Evolutionary conservation across 192 early-diverging fungal species (phyloP), one percentile per base, ranked within the genome.

Genomic region (Phycomyces blakesleeanus): DNA sequence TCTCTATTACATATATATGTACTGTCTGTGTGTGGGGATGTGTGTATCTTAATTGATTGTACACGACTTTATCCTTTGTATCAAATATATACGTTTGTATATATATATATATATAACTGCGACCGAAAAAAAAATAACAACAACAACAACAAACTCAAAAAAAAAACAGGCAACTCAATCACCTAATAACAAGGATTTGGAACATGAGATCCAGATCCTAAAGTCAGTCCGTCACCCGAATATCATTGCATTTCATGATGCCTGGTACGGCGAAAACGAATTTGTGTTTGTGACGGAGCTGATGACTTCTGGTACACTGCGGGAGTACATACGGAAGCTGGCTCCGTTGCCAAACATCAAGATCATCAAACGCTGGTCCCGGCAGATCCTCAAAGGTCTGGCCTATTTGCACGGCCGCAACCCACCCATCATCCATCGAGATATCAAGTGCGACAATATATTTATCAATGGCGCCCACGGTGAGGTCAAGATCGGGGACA

Each of bases 381-480:
- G 88, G 3, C 92, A 94, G 63, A 90, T 94, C 55, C 67, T 94
- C 40, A 80, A 81, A 15, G 92, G 92, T 39, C 75, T 94, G 27
- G 79, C 82, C 52, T 94, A 94, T 54, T 75, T 94, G 40, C 92
- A 94, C 64, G 80, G 80, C 8, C 78, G 87, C 40, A 69, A 83
- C 14, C 92, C 90, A 8, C 88, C 91, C 10, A 93, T 94, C 63
- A 93, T 94, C 61, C 92, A 94, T 60, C 76, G 89, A 53, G 87
- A 85, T 44, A 71, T 87, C 61, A 83, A 87, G 56, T 87, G 84
- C 69, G 83, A 87, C 58, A 94, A 94, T 60, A 90, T 94, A 26
- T 94, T 94, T 63, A 91, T 94, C 63, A 94, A 93, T 64, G 91
- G 91, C 41, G 87, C 88, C 55, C 89, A 93, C 64, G 92, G 92